A percentile compares a stretch with the other conserved stretches of the same genome.
These are phyloP conservation scores for Marsdenia floribunda DNA, from an alignment of 257 asterid species.

Conservation along the genomic window DNA sequence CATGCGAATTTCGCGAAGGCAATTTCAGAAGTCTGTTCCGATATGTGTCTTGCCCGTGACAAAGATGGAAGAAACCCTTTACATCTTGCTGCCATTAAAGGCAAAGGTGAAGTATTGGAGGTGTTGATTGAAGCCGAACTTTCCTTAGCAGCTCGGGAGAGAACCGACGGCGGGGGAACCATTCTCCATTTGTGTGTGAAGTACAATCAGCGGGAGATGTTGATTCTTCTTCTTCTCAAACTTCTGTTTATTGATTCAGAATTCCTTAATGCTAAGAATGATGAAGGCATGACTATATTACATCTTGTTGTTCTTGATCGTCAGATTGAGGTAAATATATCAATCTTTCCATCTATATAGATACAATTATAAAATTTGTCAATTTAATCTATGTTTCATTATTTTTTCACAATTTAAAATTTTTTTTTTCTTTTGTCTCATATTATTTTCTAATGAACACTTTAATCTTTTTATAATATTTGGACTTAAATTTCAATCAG, in stretches of 20 bases:
- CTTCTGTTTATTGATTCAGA: too few species aligned
- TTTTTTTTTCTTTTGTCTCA: too few species aligned
- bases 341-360: too few species aligned
- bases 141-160: conserved; percentile 22
- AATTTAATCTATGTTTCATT: too few species aligned
- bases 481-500: too few species aligned
- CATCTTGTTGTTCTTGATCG: conserved; percentile 19
- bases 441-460: too few species aligned
- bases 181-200: conserved; percentile 41
- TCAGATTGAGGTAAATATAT: not conserved
- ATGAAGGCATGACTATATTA: conserved; percentile 36
- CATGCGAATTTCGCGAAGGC: conserved; percentile 20
- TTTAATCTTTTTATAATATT: too few species aligned
- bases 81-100: conserved; percentile 38
- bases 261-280: conserved; percentile 21
- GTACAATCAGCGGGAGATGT: conserved; percentile 13
- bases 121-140: conserved; percentile 15
- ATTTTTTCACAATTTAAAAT: too few species aligned
- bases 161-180: conserved; percentile 9
- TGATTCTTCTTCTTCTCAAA: conserved; percentile 30
- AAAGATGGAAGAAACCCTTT: conserved; percentile 28
- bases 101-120: conserved; percentile 24
- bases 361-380: too few species aligned
- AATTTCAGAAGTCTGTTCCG: conserved; percentile 14
- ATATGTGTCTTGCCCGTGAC: conserved; percentile 21